These are phyloP conservation scores for Trichosporon sp. DNA, from an alignment of 1,284 basidiomycete species.

Conservation along the genomic window DNA sequence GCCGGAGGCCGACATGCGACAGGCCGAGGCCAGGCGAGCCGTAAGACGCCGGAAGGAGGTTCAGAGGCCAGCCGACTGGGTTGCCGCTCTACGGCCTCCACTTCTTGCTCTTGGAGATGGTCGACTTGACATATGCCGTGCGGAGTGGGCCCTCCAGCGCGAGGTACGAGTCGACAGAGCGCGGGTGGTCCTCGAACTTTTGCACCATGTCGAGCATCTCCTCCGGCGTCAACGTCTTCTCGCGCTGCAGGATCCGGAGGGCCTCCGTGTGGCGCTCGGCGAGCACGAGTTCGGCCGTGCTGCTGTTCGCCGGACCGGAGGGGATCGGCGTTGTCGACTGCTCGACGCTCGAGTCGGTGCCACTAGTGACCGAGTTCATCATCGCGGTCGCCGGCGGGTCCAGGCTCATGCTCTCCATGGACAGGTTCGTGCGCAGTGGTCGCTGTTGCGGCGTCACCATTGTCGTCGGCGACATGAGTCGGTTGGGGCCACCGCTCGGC, in stretches of 20 bases:
- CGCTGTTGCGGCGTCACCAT: slow-evolving; percentile 2
- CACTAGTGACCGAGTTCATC: neutral
- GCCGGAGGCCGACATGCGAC: neutral
- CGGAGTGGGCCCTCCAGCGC: slow-evolving; percentile 25
- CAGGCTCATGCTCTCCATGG: slow-evolving; percentile 2
- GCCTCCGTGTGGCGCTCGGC: slow-evolving; percentile 38
- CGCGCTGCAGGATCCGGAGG: slow-evolving; percentile 31
- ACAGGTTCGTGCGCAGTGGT: neutral
- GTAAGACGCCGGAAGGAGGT: neutral
- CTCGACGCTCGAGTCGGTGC: neutral
- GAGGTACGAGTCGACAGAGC: slow-evolving; percentile 38
- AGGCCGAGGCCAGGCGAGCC: neutral
- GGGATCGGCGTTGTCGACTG: neutral
- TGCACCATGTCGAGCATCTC: slow-evolving; percentile 35
- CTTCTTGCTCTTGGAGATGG: slow-evolving; percentile 1
- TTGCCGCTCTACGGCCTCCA: neutral
- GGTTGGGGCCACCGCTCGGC: neutral
- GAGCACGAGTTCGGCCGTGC: slow-evolving; percentile 3
- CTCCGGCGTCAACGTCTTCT: slow-evolving; percentile 34
- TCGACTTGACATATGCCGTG: neutral
- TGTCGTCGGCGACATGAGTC: neutral
- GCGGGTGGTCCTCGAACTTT: slow-evolving; percentile 38
- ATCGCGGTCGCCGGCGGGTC: neutral
- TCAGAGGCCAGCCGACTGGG: neutral
- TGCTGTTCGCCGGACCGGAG: neutral